Evolutionary conservation across 163 green algal genomes (phyloP).

Genomic region (Chlamydomonas reinhardtii): DNA sequence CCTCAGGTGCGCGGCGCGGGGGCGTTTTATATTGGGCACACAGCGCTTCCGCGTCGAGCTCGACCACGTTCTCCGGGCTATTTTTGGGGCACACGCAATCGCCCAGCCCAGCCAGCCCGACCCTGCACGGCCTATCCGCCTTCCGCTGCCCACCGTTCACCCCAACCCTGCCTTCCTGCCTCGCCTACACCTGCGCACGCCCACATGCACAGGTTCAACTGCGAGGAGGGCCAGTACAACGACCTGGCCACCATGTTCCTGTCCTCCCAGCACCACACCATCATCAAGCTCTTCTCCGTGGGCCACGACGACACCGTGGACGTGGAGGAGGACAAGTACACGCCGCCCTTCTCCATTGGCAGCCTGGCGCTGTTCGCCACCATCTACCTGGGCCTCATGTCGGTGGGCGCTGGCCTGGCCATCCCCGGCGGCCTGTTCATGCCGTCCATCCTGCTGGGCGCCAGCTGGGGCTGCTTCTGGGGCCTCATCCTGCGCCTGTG

Average conservation of each 20-base stretch:
- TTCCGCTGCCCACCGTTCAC: too few species aligned
- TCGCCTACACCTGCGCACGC: neutral
- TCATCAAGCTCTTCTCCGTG: constrained; percentile 80
- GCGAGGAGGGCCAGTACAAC: constrained; percentile 82
- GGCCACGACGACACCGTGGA: constrained; percentile 52
- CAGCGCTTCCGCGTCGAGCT: too few species aligned
- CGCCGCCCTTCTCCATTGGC: constrained; percentile 67
- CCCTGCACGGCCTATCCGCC: too few species aligned
- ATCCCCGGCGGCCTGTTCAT: constrained; percentile 94
- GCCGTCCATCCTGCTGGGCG: constrained; percentile 89
- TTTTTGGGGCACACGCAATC: too few species aligned
- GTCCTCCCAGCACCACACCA: constrained; percentile 77
- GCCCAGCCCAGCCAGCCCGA: too few species aligned
- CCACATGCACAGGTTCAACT: constrained; percentile 55
- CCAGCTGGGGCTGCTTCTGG: constrained; percentile 71
- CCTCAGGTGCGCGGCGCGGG: neutral
- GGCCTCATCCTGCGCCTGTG: constrained; percentile 70
- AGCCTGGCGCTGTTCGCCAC: constrained; percentile 73
- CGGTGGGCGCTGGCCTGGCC: constrained; percentile 76
- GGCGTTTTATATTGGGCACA: too few species aligned
- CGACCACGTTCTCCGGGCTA: too few species aligned
- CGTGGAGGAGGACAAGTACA: constrained; percentile 22
- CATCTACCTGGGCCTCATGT: constrained; percentile 89
- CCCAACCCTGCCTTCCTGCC: neutral
- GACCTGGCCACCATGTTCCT: constrained; percentile 90